Evolutionary conservation across 192 early-diverging fungal species (phyloP).

Genomic region (Coemansia sp.): DNA sequence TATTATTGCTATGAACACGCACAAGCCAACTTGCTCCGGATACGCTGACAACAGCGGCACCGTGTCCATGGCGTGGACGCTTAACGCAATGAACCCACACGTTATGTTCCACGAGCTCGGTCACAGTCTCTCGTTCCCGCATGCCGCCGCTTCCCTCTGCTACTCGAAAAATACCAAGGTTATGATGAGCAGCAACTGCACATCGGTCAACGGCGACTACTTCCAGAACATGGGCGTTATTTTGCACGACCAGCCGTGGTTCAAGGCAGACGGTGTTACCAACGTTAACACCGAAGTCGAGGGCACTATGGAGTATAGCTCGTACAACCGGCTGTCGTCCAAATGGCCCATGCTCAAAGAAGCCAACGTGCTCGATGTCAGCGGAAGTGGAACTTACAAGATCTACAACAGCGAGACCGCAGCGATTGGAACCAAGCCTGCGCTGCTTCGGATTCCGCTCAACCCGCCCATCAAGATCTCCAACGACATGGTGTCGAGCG

Average conservation of each 20-base stretch:
- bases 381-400: not conserved
- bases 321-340: not conserved
- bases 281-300: not conserved
- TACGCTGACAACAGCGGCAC: not conserved
- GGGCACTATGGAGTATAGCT: not conserved
- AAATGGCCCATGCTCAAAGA: slow-evolving; percentile 4
- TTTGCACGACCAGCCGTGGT: slow-evolving; percentile 2
- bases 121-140: not conserved
- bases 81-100: not conserved
- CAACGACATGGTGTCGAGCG: not conserved
- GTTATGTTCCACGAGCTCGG: slow-evolving; percentile 8
- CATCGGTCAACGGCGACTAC: not conserved
- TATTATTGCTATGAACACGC: not conserved
- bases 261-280: slow-evolving; percentile 2
- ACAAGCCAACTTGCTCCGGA: not conserved
- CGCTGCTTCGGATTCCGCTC: not conserved
- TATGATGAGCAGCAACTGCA: slow-evolving; percentile 8
- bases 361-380: not conserved
- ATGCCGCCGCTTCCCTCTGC: not conserved
- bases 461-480: not conserved
- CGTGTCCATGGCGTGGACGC: not conserved
- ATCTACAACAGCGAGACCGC: slow-evolving; percentile 2
- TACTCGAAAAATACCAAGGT: not conserved
- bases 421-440: not conserved
- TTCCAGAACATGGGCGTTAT: slow-evolving; percentile 8